phyloP scores from a whole-genome alignment of 306 rosid species.

The Styphnolobium japonicum region DNA sequence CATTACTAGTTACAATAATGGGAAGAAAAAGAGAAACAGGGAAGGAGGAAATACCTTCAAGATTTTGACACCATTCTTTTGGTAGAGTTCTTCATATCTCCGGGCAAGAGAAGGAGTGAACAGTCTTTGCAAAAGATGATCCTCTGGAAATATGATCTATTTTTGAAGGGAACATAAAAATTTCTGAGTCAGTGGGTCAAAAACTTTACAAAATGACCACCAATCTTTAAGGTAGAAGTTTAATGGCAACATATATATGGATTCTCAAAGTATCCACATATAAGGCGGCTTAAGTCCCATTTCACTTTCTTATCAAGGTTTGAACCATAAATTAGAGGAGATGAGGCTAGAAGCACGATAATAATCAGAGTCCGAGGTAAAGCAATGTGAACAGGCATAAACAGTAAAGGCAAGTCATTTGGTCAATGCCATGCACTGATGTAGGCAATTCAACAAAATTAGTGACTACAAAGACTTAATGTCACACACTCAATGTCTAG shows the following conservation, averaged over 20 bases:
- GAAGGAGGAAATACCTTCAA: constrained; percentile 54
- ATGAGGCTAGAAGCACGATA: constrained; percentile 3
- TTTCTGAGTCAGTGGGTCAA: constrained; percentile 22
- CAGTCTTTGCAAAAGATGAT: constrained; percentile 74
- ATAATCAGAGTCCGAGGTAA: background rate
- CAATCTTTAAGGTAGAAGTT: background rate
- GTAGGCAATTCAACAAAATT: constrained; percentile 2
- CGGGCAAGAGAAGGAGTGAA: constrained; percentile 87
- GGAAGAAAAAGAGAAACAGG: constrained; percentile 18
- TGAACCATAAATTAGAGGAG: constrained; percentile 9
- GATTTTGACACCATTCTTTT: constrained; percentile 81
- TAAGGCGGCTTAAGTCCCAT: background rate
- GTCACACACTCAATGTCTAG: background rate
- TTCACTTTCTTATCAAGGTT: background rate
- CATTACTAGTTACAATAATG: background rate
- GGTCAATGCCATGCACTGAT: background rate
- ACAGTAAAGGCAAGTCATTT: background rate
- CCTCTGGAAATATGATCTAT: constrained; percentile 80
- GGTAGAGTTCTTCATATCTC: constrained; percentile 88
- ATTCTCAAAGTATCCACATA: background rate
- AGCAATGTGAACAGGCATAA: background rate
- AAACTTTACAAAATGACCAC: constrained; percentile 22
- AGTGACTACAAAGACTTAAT: background rate
- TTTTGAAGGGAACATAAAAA: constrained; percentile 13
- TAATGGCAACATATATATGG: background rate